phyloP scores from a whole-genome alignment of 805 yeast genomes.

The Wickerhamiella sorbophila region DNA sequence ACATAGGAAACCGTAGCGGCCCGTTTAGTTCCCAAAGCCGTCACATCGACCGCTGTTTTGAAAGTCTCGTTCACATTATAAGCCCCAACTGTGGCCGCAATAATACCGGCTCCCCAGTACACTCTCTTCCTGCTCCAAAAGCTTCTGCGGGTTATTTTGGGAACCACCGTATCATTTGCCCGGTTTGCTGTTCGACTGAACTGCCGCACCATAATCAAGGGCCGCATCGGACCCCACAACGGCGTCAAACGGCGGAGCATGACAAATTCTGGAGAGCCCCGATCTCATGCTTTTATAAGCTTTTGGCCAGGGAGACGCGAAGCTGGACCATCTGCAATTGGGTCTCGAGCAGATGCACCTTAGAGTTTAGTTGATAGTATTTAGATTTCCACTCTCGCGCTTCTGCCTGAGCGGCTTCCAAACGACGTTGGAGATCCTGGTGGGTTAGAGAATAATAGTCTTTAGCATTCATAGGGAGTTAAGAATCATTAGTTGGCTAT shows the following conservation, averaged over 20 bases:
- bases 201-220: too few relatives aligned
- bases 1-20: conserved; percentile 20
- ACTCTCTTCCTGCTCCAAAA: neutral
- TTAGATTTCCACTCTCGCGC: neutral
- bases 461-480: neutral
- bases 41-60: conserved; percentile 15
- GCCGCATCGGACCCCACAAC: too few relatives aligned
- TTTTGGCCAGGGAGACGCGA: neutral
- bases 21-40: conserved; percentile 20
- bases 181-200: neutral
- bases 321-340: neutral
- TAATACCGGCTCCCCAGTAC: neutral
- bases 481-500: too few relatives aligned
- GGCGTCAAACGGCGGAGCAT: too few relatives aligned
- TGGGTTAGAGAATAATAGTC: neutral
- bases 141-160: neutral
- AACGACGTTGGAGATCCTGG: neutral
- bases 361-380: neutral
- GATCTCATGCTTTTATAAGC: too few relatives aligned
- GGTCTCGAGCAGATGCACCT: neutral
- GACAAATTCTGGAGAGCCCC: neutral
- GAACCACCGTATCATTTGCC: neutral
- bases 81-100: conserved; percentile 4
- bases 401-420: neutral
- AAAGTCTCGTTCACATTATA: conserved; percentile 17